Evolutionary conservation across 495 filamentous ascomycete genomes (phyloP), one percentile per base, ranked within the genome.

Genomic region (Terfezia claveryi): DNA sequence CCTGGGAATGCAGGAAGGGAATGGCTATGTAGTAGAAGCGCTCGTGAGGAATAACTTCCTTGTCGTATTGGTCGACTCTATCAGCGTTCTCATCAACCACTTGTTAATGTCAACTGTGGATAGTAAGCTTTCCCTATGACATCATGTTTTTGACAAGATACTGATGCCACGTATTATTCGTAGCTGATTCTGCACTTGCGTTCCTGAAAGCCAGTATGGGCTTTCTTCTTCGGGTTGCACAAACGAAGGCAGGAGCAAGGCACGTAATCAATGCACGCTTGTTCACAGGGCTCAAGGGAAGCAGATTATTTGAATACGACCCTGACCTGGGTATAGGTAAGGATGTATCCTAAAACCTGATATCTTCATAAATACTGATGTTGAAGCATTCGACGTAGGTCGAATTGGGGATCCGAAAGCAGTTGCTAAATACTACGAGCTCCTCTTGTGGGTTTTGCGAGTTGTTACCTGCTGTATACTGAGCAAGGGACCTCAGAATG

Each of bases 41-140:
- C 75, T 99, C 50, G 79, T 80, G 53, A 77, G 81, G 49, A 77
- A 92, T 16, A 95, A 95, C 66, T 95, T 95, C 69, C 74, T 95
- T 50, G 80, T 79, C 44, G 77, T 96, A 8, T 77, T 95, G 56
- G 78, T 96, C 50, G 89, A 95, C 66, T 79, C 80, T 23, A 77
- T 94, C 57, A 78, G 81, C 59, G 78, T 79, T 69, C 65, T 70
- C 52, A 54, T 57, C 23, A 17, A 50, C 27, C 27, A 32, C 27
- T 32, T 32, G 44, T 6, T 49, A 49, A 49, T 49, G 44, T 23
- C 44, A 23, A 38, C 60, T 49, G 20, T 14, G 44, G 44, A 51
- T 20, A 2, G 50, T 51, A 20, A 51, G 14, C 27, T 8, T 5
- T 32, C 7, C 27, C 27, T 32, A 2, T 32, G 27, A 32, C 27